These are phyloP conservation scores for Pelargonium nanum DNA, from an alignment of 345 rosid genomes.

Conservation along the genomic window DNA sequence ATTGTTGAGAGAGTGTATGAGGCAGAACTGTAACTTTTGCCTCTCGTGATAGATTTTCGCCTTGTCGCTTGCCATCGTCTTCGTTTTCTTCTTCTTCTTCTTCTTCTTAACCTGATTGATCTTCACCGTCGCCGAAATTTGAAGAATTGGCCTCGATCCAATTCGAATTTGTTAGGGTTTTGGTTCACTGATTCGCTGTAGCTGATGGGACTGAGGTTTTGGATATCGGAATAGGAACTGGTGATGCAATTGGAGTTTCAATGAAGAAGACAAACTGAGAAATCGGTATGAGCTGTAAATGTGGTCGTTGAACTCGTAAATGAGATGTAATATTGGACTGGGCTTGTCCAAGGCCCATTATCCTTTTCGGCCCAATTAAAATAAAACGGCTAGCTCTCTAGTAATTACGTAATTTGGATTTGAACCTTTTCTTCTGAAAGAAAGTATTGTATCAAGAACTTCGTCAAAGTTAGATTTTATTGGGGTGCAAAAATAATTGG, in stretches of 20 bases:
- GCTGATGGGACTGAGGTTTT: too few species aligned
- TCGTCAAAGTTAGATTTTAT: too few species aligned
- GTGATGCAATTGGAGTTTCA: not conserved
- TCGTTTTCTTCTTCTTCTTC: not conserved
- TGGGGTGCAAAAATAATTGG: too few species aligned
- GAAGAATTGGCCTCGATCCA: slow-evolving; percentile 4
- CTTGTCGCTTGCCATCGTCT: slow-evolving; percentile 29
- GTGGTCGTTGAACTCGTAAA: not conserved
- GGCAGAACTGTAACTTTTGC: slow-evolving; percentile 76
- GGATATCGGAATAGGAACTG: too few species aligned
- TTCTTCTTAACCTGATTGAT: not conserved
- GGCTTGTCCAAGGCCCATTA: too few species aligned
- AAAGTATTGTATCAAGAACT: too few species aligned
- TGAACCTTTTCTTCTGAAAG: too few species aligned
- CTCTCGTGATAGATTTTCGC: slow-evolving; percentile 61
- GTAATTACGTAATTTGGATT: too few species aligned
- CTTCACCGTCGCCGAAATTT: not conserved
- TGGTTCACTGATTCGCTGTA: too few species aligned
- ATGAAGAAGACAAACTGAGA: too few species aligned
- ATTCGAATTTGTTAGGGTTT: not conserved
- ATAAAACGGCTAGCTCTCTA: not conserved
- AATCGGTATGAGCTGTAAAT: too few species aligned
- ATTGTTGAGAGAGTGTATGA: slow-evolving; percentile 79
- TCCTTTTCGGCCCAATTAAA: not conserved
- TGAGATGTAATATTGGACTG: too few species aligned